phyloP scores from a whole-genome alignment of 257 asterid genomes.

The Solanum bulbocastanum region DNA sequence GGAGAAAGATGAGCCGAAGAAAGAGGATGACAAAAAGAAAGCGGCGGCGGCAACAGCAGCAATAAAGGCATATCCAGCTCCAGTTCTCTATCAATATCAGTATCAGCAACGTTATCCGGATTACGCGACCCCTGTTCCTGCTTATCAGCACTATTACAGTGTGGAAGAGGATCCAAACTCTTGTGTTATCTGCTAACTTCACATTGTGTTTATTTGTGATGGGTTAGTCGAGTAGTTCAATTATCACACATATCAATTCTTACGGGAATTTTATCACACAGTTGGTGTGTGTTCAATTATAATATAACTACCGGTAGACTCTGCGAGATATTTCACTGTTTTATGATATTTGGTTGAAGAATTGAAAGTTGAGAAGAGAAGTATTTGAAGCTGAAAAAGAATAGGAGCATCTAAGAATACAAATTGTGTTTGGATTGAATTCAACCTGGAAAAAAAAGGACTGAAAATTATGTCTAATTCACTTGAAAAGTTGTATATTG shows the following conservation, averaged over 20 bases:
- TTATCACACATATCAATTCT: neutral
- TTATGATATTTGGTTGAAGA: too few species aligned
- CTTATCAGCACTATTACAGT: neutral
- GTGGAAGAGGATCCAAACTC: neutral
- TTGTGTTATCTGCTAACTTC: neutral
- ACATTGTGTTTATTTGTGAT: neutral
- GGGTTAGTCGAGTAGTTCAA: neutral
- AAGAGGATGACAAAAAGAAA: neutral
- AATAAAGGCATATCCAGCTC: neutral
- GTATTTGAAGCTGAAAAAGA: too few species aligned
- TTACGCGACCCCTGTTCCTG: neutral
- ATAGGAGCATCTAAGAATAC: too few species aligned
- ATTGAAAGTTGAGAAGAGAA: too few species aligned
- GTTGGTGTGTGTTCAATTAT: neutral
- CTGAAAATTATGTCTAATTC: too few species aligned
- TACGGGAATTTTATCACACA: neutral
- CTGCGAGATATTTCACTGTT: too few species aligned
- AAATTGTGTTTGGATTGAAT: too few species aligned
- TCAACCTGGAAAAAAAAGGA: too few species aligned
- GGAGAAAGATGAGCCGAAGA: slow-evolving; percentile 38
- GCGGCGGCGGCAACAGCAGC: neutral
- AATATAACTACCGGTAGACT: too few species aligned
- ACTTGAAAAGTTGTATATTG: too few species aligned
- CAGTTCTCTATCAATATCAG: neutral
- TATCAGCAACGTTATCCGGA: neutral